A percentile compares a stretch with the other conserved stretches of the same genome.
Evolutionary conservation across 768 basidiomycete genomes (phyloP).

Genomic region (Jaapia argillacea): DNA sequence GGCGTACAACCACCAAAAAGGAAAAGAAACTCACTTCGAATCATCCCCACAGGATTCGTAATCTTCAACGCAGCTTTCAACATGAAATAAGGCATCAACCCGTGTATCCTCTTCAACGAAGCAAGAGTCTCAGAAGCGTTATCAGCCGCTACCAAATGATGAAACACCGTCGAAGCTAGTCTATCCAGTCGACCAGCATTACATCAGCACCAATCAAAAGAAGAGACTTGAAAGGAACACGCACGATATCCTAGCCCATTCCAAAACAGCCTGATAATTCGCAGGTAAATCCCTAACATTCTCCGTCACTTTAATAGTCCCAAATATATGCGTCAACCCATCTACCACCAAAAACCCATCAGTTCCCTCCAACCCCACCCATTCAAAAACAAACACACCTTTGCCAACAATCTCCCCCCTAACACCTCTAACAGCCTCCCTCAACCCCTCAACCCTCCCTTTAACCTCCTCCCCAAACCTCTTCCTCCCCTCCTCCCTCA

Average conservation of each 20-base stretch:
- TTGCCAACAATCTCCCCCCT: constrained; percentile 91
- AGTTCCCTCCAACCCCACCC: background rate
- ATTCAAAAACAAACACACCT: constrained; percentile 44
- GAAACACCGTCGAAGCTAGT: constrained; percentile 93
- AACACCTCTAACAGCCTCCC: constrained; percentile 76
- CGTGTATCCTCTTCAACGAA: constrained; percentile 85
- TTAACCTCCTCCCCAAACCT: constrained; percentile 84
- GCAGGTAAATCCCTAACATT: constrained; percentile 67
- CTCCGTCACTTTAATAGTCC: constrained; percentile 74
- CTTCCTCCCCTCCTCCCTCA: constrained; percentile 81
- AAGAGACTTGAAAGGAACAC: constrained; percentile 19
- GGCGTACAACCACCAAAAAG: too few relatives aligned
- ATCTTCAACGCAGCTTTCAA: constrained; percentile 86
- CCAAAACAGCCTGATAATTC: constrained; percentile 83
- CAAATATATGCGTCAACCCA: constrained; percentile 84
- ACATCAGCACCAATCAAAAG: background rate
- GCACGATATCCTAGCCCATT: constrained; percentile 97
- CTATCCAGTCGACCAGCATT: constrained; percentile 30
- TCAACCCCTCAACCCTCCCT: constrained; percentile 72
- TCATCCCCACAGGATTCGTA: constrained; percentile 95
- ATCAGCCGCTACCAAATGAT: constrained; percentile 89
- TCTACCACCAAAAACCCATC: constrained; percentile 45
- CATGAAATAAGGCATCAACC: constrained; percentile 96
- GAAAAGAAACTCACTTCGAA: constrained; percentile 52
- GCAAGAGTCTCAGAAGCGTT: constrained; percentile 84